Evolutionary conservation across 306 rosid species (phyloP).

Genomic region (Begonia peltatifolia): DNA sequence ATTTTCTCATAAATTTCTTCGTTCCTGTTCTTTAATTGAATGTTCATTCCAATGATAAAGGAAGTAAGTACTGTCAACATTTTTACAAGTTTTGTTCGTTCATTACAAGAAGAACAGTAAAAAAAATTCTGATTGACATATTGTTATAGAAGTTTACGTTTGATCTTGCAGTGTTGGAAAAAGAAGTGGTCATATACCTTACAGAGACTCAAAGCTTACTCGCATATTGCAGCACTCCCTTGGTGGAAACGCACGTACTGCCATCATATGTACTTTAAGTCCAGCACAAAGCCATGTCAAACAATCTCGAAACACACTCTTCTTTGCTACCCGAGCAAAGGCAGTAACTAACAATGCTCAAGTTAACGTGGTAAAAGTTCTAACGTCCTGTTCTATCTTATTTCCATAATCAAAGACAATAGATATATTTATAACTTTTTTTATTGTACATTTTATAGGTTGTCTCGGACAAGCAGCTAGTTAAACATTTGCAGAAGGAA

Average conservation of each 20-base stretch:
- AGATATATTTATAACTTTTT: too few relatives aligned
- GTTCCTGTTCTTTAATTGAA: too few relatives aligned
- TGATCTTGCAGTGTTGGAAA: slow-evolving; percentile 61
- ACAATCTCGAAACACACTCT: slow-evolving; percentile 91
- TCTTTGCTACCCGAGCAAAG: slow-evolving; percentile 93
- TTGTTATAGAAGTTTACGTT: too few relatives aligned
- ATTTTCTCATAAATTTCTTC: too few relatives aligned
- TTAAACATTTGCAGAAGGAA: slow-evolving; percentile 94
- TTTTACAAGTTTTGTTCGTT: too few relatives aligned
- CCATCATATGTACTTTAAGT: slow-evolving; percentile 90
- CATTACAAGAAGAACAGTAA: too few relatives aligned
- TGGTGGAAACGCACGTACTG: slow-evolving; percentile 99
- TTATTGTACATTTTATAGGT: slow-evolving; percentile 22
- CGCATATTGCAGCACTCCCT: slow-evolving; percentile 97
- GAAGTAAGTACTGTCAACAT: too few relatives aligned
- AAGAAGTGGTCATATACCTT: slow-evolving; percentile 90
- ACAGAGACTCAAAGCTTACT: slow-evolving; percentile 95
- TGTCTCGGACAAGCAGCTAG: slow-evolving; percentile 88
- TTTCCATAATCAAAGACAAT: background rate
- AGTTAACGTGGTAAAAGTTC: slow-evolving; percentile 69
- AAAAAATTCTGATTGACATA: too few relatives aligned
- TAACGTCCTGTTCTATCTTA: slow-evolving; percentile 1
- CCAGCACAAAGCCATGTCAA: slow-evolving; percentile 91
- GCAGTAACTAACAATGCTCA: slow-evolving; percentile 95
- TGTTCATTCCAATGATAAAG: too few relatives aligned